Evolutionary conservation across 2,329 filamentous ascomycete species (phyloP).

Genomic region (Rhinocladiella similis): DNA sequence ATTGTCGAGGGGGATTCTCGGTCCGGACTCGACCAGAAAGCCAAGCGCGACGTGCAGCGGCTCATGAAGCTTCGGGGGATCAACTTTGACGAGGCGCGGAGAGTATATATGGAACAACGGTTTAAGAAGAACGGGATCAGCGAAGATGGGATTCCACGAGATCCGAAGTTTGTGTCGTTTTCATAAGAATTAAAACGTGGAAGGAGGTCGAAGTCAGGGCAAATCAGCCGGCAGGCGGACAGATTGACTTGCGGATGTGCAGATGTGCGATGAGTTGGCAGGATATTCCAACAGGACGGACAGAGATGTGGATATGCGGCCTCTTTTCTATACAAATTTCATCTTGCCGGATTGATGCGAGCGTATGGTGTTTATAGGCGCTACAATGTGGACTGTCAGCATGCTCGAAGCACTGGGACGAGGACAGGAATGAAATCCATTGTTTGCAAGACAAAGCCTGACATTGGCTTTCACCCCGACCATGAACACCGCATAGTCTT

Average conservation of each 20-base stretch:
- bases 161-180: conserved; percentile 96
- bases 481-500: no score
- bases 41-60: conserved; percentile 77
- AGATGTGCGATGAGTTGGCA: no score
- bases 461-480: no score
- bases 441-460: no score
- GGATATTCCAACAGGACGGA: no score
- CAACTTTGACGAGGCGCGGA: conserved; percentile 86
- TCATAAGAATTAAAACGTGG: conserved; percentile 8
- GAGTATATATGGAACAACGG: conserved; percentile 79
- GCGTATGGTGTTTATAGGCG: not conserved
- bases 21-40: conserved; percentile 75
- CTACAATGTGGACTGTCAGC: no score
- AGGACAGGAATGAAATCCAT: no score
- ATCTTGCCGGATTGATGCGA: not conserved
- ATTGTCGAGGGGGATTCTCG: conserved; percentile 76
- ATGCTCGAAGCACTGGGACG: no score
- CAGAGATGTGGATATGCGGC: no score
- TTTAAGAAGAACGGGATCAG: conserved; percentile 89
- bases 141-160: conserved; percentile 79
- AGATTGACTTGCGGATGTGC: no score
- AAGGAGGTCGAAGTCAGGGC: not conserved
- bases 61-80: conserved; percentile 88
- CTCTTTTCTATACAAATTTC: no score
- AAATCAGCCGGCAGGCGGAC: no score